These are phyloP conservation scores for Parachaetomium inaequale DNA, from an alignment of 495 filamentous ascomycete genomes.

Conservation along the genomic window DNA sequence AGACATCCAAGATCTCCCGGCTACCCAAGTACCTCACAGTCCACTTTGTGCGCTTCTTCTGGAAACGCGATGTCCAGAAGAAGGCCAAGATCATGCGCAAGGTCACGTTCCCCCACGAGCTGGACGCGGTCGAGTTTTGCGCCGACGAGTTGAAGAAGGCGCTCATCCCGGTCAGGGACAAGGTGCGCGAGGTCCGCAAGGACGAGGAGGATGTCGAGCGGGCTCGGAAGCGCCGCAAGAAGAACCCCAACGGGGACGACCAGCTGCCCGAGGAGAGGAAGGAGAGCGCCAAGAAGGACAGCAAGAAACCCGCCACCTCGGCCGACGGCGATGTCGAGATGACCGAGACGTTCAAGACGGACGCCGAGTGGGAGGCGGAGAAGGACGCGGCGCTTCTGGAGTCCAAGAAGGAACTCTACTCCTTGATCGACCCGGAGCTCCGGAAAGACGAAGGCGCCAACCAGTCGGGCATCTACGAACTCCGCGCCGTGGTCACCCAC, in stretches of 20 bases:
- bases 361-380: constrained; percentile 87
- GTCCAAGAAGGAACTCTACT: constrained; percentile 80
- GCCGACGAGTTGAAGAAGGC: constrained; percentile 80
- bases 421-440: constrained; percentile 66
- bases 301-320: constrained; percentile 27
- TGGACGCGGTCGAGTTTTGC: constrained; percentile 93
- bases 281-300: constrained; percentile 32
- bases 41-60: constrained; percentile 97
- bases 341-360: constrained; percentile 79
- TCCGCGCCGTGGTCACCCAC: constrained; percentile 94
- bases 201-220: constrained; percentile 89
- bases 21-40: constrained; percentile 94
- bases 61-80: constrained; percentile 90
- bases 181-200: constrained; percentile 91
- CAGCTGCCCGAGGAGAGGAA: constrained; percentile 30
- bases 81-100: constrained; percentile 99
- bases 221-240: constrained; percentile 80
- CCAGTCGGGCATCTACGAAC: constrained; percentile 88
- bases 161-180: constrained; percentile 86
- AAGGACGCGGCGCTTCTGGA: constrained; percentile 64
- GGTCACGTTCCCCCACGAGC: constrained; percentile 88
- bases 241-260: constrained; percentile 45
- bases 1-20: constrained; percentile 80
- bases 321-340: constrained; percentile 65
- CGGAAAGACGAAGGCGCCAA: constrained; percentile 77